phyloP scores from a whole-genome alignment of 2,329 filamentous ascomycete genomes.

The Ceratocystis smalleyi region DNA sequence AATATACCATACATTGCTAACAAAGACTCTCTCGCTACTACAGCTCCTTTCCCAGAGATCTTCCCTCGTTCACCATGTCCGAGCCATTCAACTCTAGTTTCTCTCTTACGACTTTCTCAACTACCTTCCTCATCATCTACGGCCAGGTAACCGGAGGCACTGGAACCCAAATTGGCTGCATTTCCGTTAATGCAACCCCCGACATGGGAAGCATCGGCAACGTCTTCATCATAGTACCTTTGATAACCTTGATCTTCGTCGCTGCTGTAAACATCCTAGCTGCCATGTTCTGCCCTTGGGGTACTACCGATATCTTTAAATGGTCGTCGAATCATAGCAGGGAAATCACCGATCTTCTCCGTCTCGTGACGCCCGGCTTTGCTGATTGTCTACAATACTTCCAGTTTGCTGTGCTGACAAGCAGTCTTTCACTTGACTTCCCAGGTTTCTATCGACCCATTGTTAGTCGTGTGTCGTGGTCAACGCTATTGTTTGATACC shows the following conservation, averaged over 20 bases:
- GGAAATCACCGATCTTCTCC: constrained; percentile 67
- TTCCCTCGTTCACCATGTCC: constrained; percentile 59
- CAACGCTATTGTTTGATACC: constrained; percentile 79
- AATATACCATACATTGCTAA: neutral
- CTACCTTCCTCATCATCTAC: constrained; percentile 58
- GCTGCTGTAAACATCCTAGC: constrained; percentile 71
- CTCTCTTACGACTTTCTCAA: constrained; percentile 65
- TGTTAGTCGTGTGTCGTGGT: constrained; percentile 78
- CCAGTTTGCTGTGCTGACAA: constrained; percentile 78
- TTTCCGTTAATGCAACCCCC: constrained; percentile 71
- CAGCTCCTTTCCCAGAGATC: constrained; percentile 27
- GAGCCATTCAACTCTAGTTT: constrained; percentile 71
- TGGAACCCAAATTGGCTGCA: constrained; percentile 51
- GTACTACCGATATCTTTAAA: constrained; percentile 72
- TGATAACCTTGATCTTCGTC: constrained; percentile 62
- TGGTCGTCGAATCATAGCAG: constrained; percentile 98
- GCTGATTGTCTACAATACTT: constrained; percentile 95
- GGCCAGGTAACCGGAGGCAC: constrained; percentile 46
- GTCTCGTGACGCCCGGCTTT: constrained; percentile 88
- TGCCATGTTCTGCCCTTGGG: constrained; percentile 85
- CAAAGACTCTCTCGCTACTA: neutral
- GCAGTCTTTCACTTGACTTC: constrained; percentile 73
- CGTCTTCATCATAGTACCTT: constrained; percentile 59
- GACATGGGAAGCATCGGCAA: constrained; percentile 57
- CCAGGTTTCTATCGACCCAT: constrained; percentile 90